Evolutionary conservation across 1,139 yeast genomes (phyloP), one percentile per base, ranked within the genome.

Genomic region (Saccharomycopsis hybrid): DNA sequence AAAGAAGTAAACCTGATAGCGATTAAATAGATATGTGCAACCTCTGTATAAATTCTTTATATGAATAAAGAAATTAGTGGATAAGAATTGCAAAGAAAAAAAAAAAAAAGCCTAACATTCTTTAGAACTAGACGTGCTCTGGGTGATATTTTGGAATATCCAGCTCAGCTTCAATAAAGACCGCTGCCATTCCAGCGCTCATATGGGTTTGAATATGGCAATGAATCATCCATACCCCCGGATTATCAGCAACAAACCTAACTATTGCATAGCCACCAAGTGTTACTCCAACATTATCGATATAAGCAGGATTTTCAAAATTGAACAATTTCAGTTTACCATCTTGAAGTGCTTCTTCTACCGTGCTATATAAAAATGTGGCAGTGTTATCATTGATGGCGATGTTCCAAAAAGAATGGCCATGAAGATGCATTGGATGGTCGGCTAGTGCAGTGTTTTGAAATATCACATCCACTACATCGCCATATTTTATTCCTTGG

Each of bases 131-230:
- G 18, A 18, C 18, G 18, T 18, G 18, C 18, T 18, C 18, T 18
- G 18, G 18, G 18, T 31, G 35, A 31, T 31, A 32, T 32, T 32
- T 32, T 32, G 35, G 11, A 32, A 32, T 8, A 32, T 8, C 35
- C 8, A 32, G 35, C n/a, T 58, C 47, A 1, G 61, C 61, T 53
- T 67, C 70, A 30, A 66, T 58, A 8, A 68, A 51, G 5, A 65
- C 58, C 0, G 68, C 71, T 4, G 67, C 70, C 72, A 68, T 68
- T 5, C 72, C 72, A 8, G 67, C 67, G 41, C 64, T 46, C 50
- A 69, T 55, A 49, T 70, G 73, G 33, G 68, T 65, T 9, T 67
- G 59, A 46, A 68, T 66, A 52, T 70, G 74, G 52, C 73, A 70
- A 52, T 70, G 73, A 36, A 70, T 48, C 44, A 69, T 57, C 62